phyloP scores from a whole-genome alignment of 2,329 filamentous ascomycete species.

The Alternaria rosae region DNA sequence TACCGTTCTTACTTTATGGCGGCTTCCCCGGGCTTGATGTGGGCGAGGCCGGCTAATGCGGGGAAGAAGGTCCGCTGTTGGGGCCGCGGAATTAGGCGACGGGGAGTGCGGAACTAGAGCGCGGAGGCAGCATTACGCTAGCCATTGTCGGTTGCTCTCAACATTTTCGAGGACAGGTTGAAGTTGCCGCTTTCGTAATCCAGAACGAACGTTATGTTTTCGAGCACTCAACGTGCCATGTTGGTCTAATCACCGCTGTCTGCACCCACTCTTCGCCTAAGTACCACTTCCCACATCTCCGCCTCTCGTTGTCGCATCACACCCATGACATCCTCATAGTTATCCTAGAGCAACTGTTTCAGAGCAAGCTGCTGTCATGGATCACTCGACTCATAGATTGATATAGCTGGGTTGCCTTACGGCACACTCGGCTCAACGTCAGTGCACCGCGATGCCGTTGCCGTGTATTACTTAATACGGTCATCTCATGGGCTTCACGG shows the following conservation, averaged over 20 bases:
- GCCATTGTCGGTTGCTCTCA: neutral
- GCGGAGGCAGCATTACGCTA: neutral
- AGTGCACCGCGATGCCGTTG: neutral
- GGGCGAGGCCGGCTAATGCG: constrained; percentile 17
- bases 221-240: neutral
- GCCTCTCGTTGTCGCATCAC: neutral
- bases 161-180: neutral
- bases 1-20: neutral
- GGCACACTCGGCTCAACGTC: neutral
- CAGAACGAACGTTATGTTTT: neutral
- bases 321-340: neutral
- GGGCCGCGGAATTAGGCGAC: constrained; percentile 25
- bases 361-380: neutral
- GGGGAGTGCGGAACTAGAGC: constrained; percentile 16
- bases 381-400: neutral
- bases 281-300: neutral
- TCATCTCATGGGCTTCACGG: neutral
- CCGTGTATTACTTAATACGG: neutral
- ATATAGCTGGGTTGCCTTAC: accelerated
- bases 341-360: neutral
- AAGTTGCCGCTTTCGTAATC: neutral
- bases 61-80: constrained; percentile 13
- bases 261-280: neutral
- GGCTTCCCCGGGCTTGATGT: neutral
- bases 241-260: neutral